Conservation (phyloP, 108 stramenopile genomes). For the Nitzschia palea region DNA sequence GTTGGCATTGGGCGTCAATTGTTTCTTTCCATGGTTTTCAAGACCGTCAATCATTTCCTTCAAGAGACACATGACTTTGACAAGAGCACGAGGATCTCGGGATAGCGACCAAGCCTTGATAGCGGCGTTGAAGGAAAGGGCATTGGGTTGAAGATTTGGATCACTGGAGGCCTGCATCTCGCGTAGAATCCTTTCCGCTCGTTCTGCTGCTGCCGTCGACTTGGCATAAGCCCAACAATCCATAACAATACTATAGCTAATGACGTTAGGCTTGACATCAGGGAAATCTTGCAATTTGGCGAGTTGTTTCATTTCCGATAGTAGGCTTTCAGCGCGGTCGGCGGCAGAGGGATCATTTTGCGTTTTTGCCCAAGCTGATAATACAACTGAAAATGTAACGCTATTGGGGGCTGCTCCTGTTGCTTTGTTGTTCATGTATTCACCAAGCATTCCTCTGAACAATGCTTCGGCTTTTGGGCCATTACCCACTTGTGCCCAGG, state of each 20-base stretch:
- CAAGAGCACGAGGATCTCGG: conserved; percentile 15
- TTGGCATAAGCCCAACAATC: conserved; percentile 39
- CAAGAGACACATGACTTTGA: conserved; percentile 19
- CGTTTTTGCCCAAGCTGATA: conserved; percentile 53
- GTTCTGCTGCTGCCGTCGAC: conserved; percentile 21
- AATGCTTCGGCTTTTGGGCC: conserved; percentile 50
- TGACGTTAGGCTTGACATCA: conserved; percentile 35
- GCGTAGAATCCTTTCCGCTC: conserved; percentile 57
- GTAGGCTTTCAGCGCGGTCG: conserved; percentile 25
- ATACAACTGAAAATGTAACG: conserved; percentile 56
- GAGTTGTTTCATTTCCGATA: conserved; percentile 27
- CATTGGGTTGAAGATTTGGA: conserved; percentile 37
- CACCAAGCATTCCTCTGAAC: conserved; percentile 33
- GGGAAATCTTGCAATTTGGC: conserved; percentile 8
- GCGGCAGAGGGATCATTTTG: conserved; percentile 28
- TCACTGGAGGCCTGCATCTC: conserved; percentile 57
- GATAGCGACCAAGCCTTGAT: conserved; percentile 41
- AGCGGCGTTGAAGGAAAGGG: conserved; percentile 37
- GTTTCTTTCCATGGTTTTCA: conserved; percentile 2
- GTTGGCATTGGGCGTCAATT: conserved; percentile 29
- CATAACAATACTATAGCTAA: conserved; percentile 33
- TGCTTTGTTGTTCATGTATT: not conserved
- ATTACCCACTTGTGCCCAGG: conserved; percentile 59
- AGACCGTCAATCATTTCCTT: conserved; percentile 19
- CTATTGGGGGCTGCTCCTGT: conserved; percentile 33